Base-by-base conservation (phyloP, 2,329 filamentous ascomycete genomes). In the Colletotrichum lentis region DNA sequence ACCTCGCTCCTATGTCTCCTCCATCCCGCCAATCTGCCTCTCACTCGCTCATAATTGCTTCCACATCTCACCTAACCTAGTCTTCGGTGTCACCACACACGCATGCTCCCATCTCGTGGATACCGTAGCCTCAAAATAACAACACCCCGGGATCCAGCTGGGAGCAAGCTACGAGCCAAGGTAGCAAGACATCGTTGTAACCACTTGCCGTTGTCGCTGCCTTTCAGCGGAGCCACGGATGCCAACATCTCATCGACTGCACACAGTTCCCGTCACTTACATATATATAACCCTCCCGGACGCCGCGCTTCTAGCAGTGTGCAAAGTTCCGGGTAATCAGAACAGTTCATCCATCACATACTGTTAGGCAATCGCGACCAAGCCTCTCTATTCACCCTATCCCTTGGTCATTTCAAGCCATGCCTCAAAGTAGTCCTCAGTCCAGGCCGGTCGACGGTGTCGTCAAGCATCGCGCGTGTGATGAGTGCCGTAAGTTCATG, bases 401-500 rank as follows among this genome's bases (percentile, higher is more conserved):
- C 35, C 41, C 41, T 39, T 61, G 41, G n/a, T 57, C 55, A 54
- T 3, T 46, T 62, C 58, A 47, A 64, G 58, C 20, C 62, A 70
- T 70, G 69, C 61, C 66, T 54, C 66, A 69, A 50, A 64, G 67
- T 47, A 58, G 55, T 60, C 52, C 53, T 59, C 69, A 67, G 59
- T 31, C 58, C 62, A 60, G 67, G 56, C 62, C 68, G 37, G 60
- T 60, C 24, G 60, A 69, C 50, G 72, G 70, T 58, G 71, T 77
- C 68, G 74, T 80, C 69, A 90, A 87, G 74, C 86, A 86, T 70
- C 83, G 87, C 55, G 88, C 88, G 69, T 91, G 88, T 76, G 88
- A 91, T 76, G 88, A 90, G 76, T 91, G 88, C 77, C 84, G 88
- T 90, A 82, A 77, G 86, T 82, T 46, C 58, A 47, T 20, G n/a